These are phyloP conservation scores for Takashimella tepidaria DNA, from an alignment of 1,284 basidiomycete species.

Conservation along the genomic window DNA sequence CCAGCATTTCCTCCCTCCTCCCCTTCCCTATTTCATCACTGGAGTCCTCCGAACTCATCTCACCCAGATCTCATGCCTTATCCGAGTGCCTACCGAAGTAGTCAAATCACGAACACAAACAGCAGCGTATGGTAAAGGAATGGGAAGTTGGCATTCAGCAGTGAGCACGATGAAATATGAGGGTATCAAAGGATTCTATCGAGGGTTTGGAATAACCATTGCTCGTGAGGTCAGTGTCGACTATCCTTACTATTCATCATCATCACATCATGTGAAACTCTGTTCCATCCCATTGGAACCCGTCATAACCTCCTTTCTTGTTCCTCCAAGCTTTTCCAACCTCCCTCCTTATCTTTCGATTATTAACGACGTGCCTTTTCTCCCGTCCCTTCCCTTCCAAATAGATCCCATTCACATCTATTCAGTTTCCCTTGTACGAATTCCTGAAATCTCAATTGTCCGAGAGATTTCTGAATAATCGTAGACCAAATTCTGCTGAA, in stretches of 20 bases:
- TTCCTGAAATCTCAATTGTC: slow-evolving; percentile 67
- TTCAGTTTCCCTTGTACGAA: slow-evolving; percentile 97
- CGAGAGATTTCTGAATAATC: slow-evolving; percentile 38
- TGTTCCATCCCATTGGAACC: too few species aligned
- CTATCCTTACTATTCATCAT: too few species aligned
- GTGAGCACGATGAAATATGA: slow-evolving; percentile 55
- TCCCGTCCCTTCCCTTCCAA: too few species aligned
- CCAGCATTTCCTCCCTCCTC: slow-evolving; percentile 31
- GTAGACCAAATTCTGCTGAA: slow-evolving; percentile 68
- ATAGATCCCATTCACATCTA: slow-evolving; percentile 93
- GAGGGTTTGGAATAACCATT: slow-evolving; percentile 72
- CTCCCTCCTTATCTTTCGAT: too few species aligned
- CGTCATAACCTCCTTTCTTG: too few species aligned
- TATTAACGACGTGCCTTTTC: too few species aligned
- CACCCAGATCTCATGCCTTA: slow-evolving; percentile 75
- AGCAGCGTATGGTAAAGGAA: slow-evolving; percentile 57
- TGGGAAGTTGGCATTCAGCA: slow-evolving; percentile 42
- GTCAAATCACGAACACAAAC: slow-evolving; percentile 83
- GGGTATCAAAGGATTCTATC: slow-evolving; percentile 67
- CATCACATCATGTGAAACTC: too few species aligned
- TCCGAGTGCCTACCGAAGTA: slow-evolving; percentile 91
- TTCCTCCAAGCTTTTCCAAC: too few species aligned
- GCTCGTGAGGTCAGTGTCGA: slow-evolving; percentile 68
- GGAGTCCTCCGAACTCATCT: slow-evolving; percentile 24
- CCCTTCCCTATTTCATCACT: neutral